Conservation (phyloP, 176 grass and related monocot genomes). For the Rhynchospora tenuis region DNA sequence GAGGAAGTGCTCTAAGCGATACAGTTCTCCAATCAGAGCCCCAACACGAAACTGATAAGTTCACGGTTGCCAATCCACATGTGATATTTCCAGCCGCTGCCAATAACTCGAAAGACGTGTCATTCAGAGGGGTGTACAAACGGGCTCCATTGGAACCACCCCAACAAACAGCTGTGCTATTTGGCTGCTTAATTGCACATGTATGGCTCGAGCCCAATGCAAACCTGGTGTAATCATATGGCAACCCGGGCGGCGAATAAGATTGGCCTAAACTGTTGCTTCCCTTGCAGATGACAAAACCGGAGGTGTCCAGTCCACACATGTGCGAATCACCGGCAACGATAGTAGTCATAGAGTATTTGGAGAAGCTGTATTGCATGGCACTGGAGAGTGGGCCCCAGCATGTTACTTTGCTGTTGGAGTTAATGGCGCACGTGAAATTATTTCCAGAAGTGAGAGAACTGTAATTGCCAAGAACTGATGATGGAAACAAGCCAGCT, state of each 20-base stretch:
- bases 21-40: neutral
- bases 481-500: neutral
- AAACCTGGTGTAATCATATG: conserved; percentile 33
- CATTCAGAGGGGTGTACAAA: conserved; percentile 15
- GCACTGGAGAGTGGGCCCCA: conserved; percentile 36
- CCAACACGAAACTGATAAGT: conserved; percentile 58
- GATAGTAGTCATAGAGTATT: conserved; percentile 28
- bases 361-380: conserved; percentile 34
- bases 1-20: neutral
- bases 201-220: conserved; percentile 63
- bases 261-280: conserved; percentile 8
- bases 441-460: conserved; percentile 60
- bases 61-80: conserved; percentile 45
- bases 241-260: neutral
- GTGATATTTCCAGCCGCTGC: conserved; percentile 63
- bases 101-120: conserved; percentile 45
- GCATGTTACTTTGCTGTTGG: conserved; percentile 35
- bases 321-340: conserved; percentile 40
- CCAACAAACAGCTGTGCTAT: conserved; percentile 67
- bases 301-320: conserved; percentile 35
- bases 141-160: conserved; percentile 12
- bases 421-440: conserved; percentile 55
- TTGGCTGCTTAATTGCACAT: conserved; percentile 39
- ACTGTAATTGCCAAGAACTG: neutral
- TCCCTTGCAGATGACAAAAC: conserved; percentile 32